A percentile compares a stretch with the other conserved stretches of the same genome.
Conservation (phyloP, 257 asterid genomes). For the Coffea eugenioides region DNA sequence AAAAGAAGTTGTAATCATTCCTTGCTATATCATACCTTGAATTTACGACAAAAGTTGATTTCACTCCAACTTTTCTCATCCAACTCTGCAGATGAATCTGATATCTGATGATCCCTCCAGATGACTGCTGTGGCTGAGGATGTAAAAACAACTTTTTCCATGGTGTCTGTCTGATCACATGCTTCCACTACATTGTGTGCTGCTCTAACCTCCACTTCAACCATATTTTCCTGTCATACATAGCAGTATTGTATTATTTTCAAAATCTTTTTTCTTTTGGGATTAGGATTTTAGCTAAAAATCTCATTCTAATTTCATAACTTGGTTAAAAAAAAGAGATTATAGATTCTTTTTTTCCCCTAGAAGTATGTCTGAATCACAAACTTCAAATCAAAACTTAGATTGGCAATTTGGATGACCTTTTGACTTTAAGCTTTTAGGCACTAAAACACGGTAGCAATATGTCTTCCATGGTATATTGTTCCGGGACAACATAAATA, state of each 20-base stretch:
- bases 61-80: slow-evolving; percentile 90
- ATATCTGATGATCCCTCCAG: slow-evolving; percentile 52
- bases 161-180: slow-evolving; percentile 82
- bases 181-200: slow-evolving; percentile 98
- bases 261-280: neutral
- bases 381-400: neutral
- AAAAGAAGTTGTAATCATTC: neutral
- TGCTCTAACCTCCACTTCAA: slow-evolving; percentile 90
- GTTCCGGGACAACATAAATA: neutral
- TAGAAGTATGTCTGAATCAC: neutral
- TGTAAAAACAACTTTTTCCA: slow-evolving; percentile 78
- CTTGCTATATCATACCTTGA: slow-evolving; percentile 42
- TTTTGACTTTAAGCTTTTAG: neutral
- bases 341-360: no score
- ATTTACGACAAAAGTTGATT: slow-evolving; percentile 62
- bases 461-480: neutral
- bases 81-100: slow-evolving; percentile 25
- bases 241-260: neutral
- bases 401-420: no score
- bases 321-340: no score
- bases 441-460: neutral
- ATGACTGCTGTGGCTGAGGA: slow-evolving; percentile 85
- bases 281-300: no score
- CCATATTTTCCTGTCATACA: slow-evolving; percentile 63
- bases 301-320: no score